Evolutionary conservation across 805 yeast genomes (phyloP), one percentile per base, ranked within the genome.

Genomic region (Candida silvatica): DNA sequence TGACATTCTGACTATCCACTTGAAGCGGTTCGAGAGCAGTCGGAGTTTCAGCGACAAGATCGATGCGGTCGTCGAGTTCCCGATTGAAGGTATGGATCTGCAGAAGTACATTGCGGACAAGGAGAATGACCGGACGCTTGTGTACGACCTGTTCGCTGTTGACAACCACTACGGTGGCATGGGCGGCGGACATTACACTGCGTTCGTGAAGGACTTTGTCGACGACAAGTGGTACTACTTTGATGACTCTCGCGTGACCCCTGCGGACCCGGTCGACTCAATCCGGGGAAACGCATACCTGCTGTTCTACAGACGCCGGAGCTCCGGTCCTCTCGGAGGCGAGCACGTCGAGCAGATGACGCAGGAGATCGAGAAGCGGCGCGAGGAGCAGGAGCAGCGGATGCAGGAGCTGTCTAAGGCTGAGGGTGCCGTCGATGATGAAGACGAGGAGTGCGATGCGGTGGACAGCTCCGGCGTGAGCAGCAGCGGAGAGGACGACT

Each of bases 121-220:
- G 3, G 66, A 62, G 3, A 62, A 48, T 30, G 25, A 37, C n/a
- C 59, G 56, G 31, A 49, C 47, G 3, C 46, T 57, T n/a, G 52
- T 83, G 1, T 90, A 90, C 56, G 97, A 92, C 52, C 62, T 92
- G 42, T 68, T 84, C 47, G 97, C 92, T 0, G 96, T 92, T 17
- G 97, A 88, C 54, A 92, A 90, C 54, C 98, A 92, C 52, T 87
- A 69, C 54, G 98, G 97, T 34, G 96, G 97, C 1, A 64, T 90
- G 15, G 97, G 97, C 1, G 97, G 97, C 4, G 97, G 98, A 2
- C 97, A 92, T 62, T 90, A 92, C 57, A 92, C 98, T 1, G 83
- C 97, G 0, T 80, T 77, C 49, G 95, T 74, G 1, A 81, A 80
- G 54, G 88, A 88, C 50, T 79, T 75, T 54, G 66, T 74, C 29